Percentiles rank a stretch among this genome's conserved stretches.
Evolutionary conservation across 2,329 filamentous ascomycete genomes (phyloP).

Genomic region (Venturia nashicola): DNA sequence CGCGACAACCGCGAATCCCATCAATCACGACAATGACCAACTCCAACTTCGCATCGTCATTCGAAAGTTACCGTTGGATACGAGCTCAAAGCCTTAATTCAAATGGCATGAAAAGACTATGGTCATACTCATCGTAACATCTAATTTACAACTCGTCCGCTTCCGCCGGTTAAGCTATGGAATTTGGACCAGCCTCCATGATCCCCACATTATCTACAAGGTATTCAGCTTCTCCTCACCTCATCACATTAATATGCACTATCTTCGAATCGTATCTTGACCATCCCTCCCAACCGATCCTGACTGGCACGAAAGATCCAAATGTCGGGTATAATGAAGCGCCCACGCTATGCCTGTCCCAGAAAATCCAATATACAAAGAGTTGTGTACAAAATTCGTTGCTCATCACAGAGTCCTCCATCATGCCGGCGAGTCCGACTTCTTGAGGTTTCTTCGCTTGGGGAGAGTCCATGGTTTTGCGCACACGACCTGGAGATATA

Average conservation of each 20-base stretch:
- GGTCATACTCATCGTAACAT: too few relatives aligned
- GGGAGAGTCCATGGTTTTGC: conserved; percentile 38
- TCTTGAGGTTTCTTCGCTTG: conserved; percentile 19
- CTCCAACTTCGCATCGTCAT: too few relatives aligned
- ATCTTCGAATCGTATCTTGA: background rate
- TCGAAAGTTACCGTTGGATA: too few relatives aligned
- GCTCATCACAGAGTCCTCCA: background rate
- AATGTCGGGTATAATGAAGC: conserved; percentile 3
- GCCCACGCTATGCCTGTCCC: background rate
- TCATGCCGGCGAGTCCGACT: background rate
- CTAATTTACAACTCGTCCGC: background rate
- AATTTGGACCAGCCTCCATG: background rate
- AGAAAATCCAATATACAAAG: background rate
- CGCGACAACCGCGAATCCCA: background rate
- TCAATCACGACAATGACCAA: too few relatives aligned
- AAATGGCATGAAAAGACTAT: background rate
- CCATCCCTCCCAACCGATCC: background rate
- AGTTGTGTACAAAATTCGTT: conserved; percentile 1
- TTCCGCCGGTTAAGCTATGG: background rate
- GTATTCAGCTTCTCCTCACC: background rate
- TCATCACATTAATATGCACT: background rate
- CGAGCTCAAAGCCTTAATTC: too few relatives aligned
- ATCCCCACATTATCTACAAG: background rate
- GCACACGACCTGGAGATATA: conserved; percentile 29
- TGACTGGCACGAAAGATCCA: background rate